Percentiles rank a stretch among this genome's conserved stretches.
Evolutionary conservation across 768 basidiomycete species (phyloP).

Genomic region (Boletus vinaceobasis): DNA sequence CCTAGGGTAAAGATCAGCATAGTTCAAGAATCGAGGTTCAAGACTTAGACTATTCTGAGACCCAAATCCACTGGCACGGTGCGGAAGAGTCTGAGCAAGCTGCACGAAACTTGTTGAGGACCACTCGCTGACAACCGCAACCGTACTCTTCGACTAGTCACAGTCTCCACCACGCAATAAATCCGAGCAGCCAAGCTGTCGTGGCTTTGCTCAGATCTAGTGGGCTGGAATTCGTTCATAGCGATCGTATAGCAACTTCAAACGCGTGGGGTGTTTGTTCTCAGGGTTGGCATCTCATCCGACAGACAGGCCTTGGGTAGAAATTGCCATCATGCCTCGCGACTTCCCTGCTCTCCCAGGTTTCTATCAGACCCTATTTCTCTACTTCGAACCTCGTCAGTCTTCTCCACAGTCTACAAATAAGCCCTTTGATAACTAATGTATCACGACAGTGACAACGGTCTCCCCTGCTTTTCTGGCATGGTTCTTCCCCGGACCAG

Average conservation of each 20-base stretch:
- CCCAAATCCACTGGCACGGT: too few relatives aligned
- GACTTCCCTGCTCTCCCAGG: constrained; percentile 59
- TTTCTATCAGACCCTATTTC: constrained; percentile 58
- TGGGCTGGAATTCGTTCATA: background rate
- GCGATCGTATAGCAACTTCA: background rate
- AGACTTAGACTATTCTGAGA: too few relatives aligned
- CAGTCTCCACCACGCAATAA: too few relatives aligned
- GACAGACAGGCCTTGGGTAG: background rate
- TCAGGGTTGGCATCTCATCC: background rate
- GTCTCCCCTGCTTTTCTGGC: constrained; percentile 48
- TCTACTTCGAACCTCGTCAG: constrained; percentile 63
- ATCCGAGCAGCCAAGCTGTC: too few relatives aligned
- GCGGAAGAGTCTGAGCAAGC: too few relatives aligned
- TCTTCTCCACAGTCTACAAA: constrained; percentile 5
- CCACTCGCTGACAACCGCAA: too few relatives aligned
- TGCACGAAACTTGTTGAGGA: too few relatives aligned
- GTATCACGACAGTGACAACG: constrained; percentile 42
- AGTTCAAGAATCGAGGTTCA: background rate
- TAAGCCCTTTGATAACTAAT: constrained; percentile 13
- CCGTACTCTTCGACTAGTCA: too few relatives aligned
- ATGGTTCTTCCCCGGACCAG: constrained; percentile 57
- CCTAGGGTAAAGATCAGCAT: background rate
- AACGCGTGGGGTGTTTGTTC: background rate
- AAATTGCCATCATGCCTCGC: constrained; percentile 13
- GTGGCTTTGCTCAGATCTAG: too few relatives aligned